Conservation (phyloP, 116 monocot species). For the Dioscorea cayenensis region DNA sequence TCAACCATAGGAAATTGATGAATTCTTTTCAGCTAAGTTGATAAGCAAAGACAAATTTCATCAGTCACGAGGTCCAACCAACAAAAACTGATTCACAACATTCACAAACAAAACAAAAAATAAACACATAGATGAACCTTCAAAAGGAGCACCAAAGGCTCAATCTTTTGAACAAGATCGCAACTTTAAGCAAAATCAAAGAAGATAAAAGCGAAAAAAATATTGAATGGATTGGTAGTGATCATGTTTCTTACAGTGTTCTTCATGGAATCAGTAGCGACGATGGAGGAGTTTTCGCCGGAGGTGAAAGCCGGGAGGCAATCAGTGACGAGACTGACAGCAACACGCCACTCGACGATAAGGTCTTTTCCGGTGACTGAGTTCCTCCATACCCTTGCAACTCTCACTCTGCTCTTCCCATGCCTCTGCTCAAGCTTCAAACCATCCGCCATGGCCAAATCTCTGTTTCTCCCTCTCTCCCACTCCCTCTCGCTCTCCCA, state of each 20-base stretch:
- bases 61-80: neutral
- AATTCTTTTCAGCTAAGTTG: neutral
- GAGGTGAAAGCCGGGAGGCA: conserved; percentile 67
- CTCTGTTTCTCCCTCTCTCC: conserved; percentile 1
- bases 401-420: conserved; percentile 78
- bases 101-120: neutral
- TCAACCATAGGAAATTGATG: neutral
- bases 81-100: neutral
- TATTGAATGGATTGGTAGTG: too few species aligned
- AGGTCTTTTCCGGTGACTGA: conserved; percentile 34
- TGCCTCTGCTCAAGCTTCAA: conserved; percentile 75
- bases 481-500: neutral
- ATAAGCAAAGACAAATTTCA: neutral
- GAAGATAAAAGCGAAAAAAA: neutral
- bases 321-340: conserved; percentile 67
- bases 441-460: conserved; percentile 27
- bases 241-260: conserved; percentile 55
- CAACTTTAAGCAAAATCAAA: too few species aligned
- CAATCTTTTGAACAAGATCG: neutral
- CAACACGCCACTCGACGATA: conserved; percentile 82
- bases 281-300: conserved; percentile 78
- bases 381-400: conserved; percentile 66
- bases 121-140: neutral
- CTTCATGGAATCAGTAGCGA: conserved; percentile 94
- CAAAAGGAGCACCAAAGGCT: neutral